Percentiles rank a stretch among this genome's conserved stretches.
Evolutionary conservation across 2,329 filamentous ascomycete genomes (phyloP).

Genomic region (Didymellaceae sp.): DNA sequence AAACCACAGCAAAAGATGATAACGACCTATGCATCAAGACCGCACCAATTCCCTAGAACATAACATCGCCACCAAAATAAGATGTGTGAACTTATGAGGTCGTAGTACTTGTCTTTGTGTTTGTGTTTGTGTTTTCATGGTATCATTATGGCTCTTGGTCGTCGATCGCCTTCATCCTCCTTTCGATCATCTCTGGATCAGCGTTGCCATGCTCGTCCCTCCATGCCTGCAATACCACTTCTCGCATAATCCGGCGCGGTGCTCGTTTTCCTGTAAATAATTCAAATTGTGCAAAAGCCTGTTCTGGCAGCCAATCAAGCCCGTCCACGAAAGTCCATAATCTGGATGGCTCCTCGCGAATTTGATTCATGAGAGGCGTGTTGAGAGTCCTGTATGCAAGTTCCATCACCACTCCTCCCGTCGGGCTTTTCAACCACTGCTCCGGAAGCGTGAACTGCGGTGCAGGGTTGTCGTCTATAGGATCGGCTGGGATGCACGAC

Average conservation of each 20-base stretch:
- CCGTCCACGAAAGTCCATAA: conserved; percentile 80
- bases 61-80: too few relatives aligned
- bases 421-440: conserved; percentile 74
- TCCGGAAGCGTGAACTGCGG: conserved; percentile 73
- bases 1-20: too few relatives aligned
- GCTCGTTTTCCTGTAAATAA: conserved; percentile 77
- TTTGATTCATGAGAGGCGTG: conserved; percentile 73
- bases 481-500: conserved; percentile 76
- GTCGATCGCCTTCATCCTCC: conserved; percentile 43
- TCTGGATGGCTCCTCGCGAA: conserved; percentile 63
- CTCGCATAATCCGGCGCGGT: conserved; percentile 73
- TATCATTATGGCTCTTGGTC: conserved; percentile 40
- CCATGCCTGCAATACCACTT: conserved; percentile 60
- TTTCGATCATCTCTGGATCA: conserved; percentile 42
- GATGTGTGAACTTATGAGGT: too few relatives aligned
- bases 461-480: conserved; percentile 67
- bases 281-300: conserved; percentile 83
- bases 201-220: conserved; percentile 42
- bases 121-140: too few relatives aligned
- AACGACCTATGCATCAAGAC: too few relatives aligned
- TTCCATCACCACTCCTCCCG: conserved; percentile 78
- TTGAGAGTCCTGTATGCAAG: conserved; percentile 74
- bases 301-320: conserved; percentile 76
- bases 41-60: too few relatives aligned
- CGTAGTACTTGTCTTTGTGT: too few relatives aligned